Percentiles rank a stretch among this genome's conserved stretches.
Conservation (phyloP, 2,329 filamentous ascomycete species). For the Colletotrichum viniferum region DNA sequence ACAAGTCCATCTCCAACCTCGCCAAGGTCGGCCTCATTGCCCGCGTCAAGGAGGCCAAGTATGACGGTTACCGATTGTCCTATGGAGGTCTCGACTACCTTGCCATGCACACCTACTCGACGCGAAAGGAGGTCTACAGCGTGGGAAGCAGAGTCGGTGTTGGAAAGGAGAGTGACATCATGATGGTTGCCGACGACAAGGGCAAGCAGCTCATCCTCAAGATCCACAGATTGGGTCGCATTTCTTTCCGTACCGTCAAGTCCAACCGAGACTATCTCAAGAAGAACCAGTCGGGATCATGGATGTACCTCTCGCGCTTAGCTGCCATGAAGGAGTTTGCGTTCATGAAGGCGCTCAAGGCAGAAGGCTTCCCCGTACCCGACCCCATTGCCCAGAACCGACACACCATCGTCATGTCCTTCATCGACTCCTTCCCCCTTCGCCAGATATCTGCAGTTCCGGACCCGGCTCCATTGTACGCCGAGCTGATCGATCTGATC, state of each 20-base stretch:
- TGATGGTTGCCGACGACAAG: slow-evolving; percentile 83
- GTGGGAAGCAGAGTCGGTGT: slow-evolving; percentile 95
- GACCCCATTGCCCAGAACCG: slow-evolving; percentile 87
- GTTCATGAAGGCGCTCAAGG: slow-evolving; percentile 86
- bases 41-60: slow-evolving; percentile 92
- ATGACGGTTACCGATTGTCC: slow-evolving; percentile 95
- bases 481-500: slow-evolving; percentile 88
- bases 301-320: slow-evolving; percentile 97
- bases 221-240: slow-evolving; percentile 92
- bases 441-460: slow-evolving; percentile 86
- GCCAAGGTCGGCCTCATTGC: slow-evolving; percentile 93
- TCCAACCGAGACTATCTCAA: slow-evolving; percentile 94
- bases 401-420: slow-evolving; percentile 95
- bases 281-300: slow-evolving; percentile 78
- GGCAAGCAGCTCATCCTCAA: slow-evolving; percentile 86
- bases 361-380: slow-evolving; percentile 89
- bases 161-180: slow-evolving; percentile 97
- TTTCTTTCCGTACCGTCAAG: slow-evolving; percentile 96
- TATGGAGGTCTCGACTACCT: slow-evolving; percentile 98
- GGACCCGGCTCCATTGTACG: slow-evolving; percentile 84
- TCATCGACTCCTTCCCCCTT: slow-evolving; percentile 91
- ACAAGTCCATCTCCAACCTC: slow-evolving; percentile 85
- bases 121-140: slow-evolving; percentile 81
- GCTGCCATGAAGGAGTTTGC: slow-evolving; percentile 94
- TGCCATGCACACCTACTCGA: slow-evolving; percentile 88